Conservation (phyloP, 1,139 yeast genomes). For the Hyphopichia burtonii region DNA sequence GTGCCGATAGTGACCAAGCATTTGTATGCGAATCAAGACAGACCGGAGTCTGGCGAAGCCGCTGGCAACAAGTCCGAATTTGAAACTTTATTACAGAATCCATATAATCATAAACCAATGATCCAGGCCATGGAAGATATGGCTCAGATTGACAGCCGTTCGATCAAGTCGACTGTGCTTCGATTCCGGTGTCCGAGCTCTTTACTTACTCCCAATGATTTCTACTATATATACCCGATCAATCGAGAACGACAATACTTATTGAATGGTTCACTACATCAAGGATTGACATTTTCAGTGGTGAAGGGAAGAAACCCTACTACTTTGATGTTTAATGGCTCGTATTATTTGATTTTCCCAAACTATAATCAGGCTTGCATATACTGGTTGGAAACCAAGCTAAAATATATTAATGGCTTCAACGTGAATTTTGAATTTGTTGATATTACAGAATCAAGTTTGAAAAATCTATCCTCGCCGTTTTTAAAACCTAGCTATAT, state of each 20-base stretch:
- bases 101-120: conserved; percentile 32
- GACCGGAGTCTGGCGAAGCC: neutral
- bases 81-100: conserved; percentile 29
- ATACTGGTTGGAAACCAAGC: conserved; percentile 48
- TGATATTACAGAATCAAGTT: conserved; percentile 14
- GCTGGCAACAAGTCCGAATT: conserved; percentile 18
- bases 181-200: conserved; percentile 36
- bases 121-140: conserved; percentile 23
- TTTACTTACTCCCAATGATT: conserved; percentile 37
- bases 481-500: conserved; percentile 13
- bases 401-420: conserved; percentile 52
- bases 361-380: conserved; percentile 48
- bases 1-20: conserved; percentile 25
- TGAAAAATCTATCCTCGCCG: conserved; percentile 28
- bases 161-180: conserved; percentile 28
- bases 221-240: conserved; percentile 35
- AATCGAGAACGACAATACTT: conserved; percentile 28
- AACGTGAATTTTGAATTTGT: conserved; percentile 46
- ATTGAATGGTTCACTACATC: conserved; percentile 18
- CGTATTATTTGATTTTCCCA: conserved; percentile 54
- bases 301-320: conserved; percentile 50
- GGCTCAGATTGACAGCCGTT: conserved; percentile 9
- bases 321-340: conserved; percentile 42
- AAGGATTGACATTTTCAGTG: conserved; percentile 30
- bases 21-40: conserved; percentile 21